Base-by-base conservation (phyloP, 805 yeast genomes). In the Pichia paraexigua region DNA sequence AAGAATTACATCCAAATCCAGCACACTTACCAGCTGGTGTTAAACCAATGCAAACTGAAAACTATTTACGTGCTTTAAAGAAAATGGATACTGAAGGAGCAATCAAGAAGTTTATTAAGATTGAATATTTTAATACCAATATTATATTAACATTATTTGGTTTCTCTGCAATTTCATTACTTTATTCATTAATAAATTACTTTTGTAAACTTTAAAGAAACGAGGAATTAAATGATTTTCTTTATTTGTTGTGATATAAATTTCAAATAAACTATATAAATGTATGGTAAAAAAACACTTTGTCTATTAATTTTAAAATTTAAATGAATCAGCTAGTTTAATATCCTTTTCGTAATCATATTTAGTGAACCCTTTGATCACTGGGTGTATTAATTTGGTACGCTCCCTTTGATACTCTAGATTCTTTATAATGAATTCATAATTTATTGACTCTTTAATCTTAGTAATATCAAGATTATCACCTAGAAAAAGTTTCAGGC, bases 1-100 rank as follows among this genome's bases (percentile, higher is more conserved):
- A 92, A 65, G 73, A 74, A 47, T 74, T 86, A 77, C 81, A 82
- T 64, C 94, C 91, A 56, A 62, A 67, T 35, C 65, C 66, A 30
- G 67, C 66, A 15, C 73, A 83, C 51, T 63, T 83, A 48, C 91
- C 91, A 43, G 49, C 55, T 13, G 83, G 84, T 21, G 78, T 75
- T 41, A 67, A 65, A 37, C 65, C 69, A 56, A 72, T 75, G 54
- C 65, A 67, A 46, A 80, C 82, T 18, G 74, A 73, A 18, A 70
- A 72, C 54, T 76, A 71, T 53, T 64, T 75, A 61, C 74, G 74
- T 55, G 79, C 79, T 2, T 52, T 73, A 28, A 73, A 69, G 58
- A 74, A 72, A 46, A 59, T 73, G 30, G 65, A 70, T 58, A 58
- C 71, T 43, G 76, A 71, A 49, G 59, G 60, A 2, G 57, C 62